Percentiles rank a stretch among this genome's conserved stretches.
Conservation (phyloP, 306 rosid genomes). For the Pterocarpus santalinus region DNA sequence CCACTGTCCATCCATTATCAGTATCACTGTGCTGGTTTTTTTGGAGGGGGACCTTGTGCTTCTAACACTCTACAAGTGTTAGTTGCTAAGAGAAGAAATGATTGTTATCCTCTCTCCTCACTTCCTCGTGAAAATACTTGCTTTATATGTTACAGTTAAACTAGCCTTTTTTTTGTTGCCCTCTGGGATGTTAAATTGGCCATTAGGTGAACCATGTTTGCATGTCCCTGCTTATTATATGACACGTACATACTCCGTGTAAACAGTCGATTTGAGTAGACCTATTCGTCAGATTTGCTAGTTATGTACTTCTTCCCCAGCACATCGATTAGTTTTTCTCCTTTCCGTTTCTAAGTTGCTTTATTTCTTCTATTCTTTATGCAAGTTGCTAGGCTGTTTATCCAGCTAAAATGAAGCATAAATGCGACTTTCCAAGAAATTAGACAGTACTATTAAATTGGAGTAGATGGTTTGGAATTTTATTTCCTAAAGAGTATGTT, state of each 20-base stretch:
- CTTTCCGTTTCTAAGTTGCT: background rate
- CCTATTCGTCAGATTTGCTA: constrained; percentile 9
- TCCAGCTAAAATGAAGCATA: background rate
- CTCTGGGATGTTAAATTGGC: constrained; percentile 19
- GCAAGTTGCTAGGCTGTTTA: too few relatives aligned
- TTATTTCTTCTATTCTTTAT: background rate
- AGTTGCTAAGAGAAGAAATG: constrained; percentile 30
- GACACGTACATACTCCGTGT: constrained; percentile 8
- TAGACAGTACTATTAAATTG: too few relatives aligned
- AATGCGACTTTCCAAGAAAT: too few relatives aligned
- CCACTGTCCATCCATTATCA: constrained; percentile 3
- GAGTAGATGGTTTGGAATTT: too few relatives aligned
- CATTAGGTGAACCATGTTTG: constrained; percentile 42
- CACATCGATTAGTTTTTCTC: background rate
- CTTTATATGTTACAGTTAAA: constrained; percentile 35
- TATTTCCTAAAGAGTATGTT: too few relatives aligned
- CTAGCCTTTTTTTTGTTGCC: constrained; percentile 23
- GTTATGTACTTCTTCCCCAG: background rate
- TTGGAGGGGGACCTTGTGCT: too few relatives aligned
- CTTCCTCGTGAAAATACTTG: constrained; percentile 44
- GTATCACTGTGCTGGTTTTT: constrained; percentile 4
- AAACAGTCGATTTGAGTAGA: constrained; percentile 28
- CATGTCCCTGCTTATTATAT: constrained; percentile 30
- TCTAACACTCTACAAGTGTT: too few relatives aligned
- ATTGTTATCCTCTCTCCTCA: constrained; percentile 34